Evolutionary conservation across 192 early-diverging fungal species (phyloP), one percentile per base, ranked within the genome.

Genomic region (Coemansia sp.): DNA sequence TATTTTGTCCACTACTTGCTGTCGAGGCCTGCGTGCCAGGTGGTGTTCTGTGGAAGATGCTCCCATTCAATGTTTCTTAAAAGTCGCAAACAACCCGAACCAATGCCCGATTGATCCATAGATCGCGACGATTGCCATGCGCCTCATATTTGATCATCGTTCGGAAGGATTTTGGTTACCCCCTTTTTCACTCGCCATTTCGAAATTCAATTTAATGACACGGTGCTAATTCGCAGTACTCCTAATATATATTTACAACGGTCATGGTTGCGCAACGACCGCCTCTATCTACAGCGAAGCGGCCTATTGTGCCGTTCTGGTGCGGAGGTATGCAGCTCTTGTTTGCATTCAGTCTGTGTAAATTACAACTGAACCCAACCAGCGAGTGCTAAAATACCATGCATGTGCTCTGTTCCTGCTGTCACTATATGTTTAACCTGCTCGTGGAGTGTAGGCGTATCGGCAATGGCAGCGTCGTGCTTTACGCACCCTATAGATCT

Each of bases 401-500:
- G 19, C 13, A 4, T 61, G 16, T 62, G 26, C 6, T 19, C 43
- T 58, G 37, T 40, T 32, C 17, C 37, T 49, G 16, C 10, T 52
- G 21, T 52, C 9, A 23, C 49, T 8, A 3, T 23, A 30, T 30
- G 0, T 49, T 26, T 13, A 53, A 53, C 50, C 10, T 9, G 10
- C 26, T 30, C 10, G 26, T 14, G 10, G 44, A 28, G 17, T 64
- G 26, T 74, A 83, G 80, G 80, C 32, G 75, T 83, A 30, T 74
- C 80, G 55, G 75, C 80, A 1, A 83, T 83, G 80, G 67, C 76
- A 9, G 80, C 80, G n/a, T 72, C 69, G 1, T 83, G 88, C 16
- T 89, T 92, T 37, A 90, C 89, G 2, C 91, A 97, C 79, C 90
- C 92, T 52, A 86, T 97, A 44, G 94, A 96, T 76, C 78, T 94